Evolutionary conservation across 2,329 filamentous ascomycete genomes (phyloP).

Genomic region (Cryphonectria nitschkei): DNA sequence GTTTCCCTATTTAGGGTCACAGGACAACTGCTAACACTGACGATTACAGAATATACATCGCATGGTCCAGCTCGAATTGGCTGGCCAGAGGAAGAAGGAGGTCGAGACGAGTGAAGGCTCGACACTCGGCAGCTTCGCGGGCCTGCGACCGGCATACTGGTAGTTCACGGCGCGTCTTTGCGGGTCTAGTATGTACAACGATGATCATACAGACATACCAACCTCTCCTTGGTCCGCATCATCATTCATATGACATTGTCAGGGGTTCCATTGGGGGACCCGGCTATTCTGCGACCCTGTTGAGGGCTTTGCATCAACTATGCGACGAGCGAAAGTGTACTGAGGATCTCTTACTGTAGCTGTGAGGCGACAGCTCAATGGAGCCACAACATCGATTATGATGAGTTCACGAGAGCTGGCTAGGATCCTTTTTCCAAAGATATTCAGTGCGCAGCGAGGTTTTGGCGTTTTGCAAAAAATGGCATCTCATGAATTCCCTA

Average conservation of each 20-base stretch:
- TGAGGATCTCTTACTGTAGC: neutral
- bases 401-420: neutral
- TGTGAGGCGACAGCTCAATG: neutral
- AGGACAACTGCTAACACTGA: conserved; percentile 2
- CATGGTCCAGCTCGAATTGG: conserved; percentile 85
- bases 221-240: neutral
- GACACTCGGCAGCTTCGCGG: conserved; percentile 59
- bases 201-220: conserved; percentile 4
- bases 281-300: neutral
- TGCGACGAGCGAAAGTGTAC: neutral
- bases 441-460: neutral
- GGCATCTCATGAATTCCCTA: neutral
- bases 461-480: neutral
- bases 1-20: neutral
- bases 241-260: neutral
- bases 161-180: conserved; percentile 37
- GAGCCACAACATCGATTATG: neutral
- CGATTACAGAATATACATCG: conserved; percentile 72
- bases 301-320: neutral
- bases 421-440: neutral
- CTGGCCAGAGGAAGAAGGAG: conserved; percentile 73
- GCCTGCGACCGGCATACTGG: conserved; percentile 64
- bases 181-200: neutral
- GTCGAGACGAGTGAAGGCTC: conserved; percentile 53
- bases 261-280: neutral